phyloP scores from a whole-genome alignment of 805 yeast genomes.

The Ogataea pilisensis region DNA sequence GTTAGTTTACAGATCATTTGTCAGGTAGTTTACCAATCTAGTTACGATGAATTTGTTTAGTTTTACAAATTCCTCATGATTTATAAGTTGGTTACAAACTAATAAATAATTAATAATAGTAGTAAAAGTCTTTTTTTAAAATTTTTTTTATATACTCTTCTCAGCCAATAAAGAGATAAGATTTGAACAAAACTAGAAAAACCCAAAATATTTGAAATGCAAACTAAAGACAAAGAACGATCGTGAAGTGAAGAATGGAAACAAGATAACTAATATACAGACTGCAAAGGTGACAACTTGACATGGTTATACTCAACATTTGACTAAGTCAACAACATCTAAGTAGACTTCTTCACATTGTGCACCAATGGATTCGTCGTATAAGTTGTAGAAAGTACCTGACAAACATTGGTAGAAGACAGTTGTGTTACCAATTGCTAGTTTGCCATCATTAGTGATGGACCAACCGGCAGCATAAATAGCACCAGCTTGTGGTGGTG shows the following conservation, averaged over 20 bases:
- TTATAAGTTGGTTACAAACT: no score
- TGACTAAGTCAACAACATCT: constrained; percentile 41
- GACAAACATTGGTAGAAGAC: constrained; percentile 52
- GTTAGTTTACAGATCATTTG: no score
- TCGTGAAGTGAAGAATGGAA: constrained; percentile 12
- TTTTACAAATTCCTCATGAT: no score
- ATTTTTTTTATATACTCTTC: not conserved
- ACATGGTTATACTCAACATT: constrained; percentile 21
- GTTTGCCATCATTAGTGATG: constrained; percentile 40
- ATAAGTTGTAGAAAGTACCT: constrained; percentile 57
- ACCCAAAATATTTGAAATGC: constrained; percentile 12
- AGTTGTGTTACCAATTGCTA: constrained; percentile 47
- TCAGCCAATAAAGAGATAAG: not conserved
- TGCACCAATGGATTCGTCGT: constrained; percentile 43
- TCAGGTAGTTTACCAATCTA: no score
- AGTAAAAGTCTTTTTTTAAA: no score
- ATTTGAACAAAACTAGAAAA: constrained; percentile 1
- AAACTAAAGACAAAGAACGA: constrained; percentile 11
- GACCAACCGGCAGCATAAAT: constrained; percentile 53
- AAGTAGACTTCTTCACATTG: constrained; percentile 46
- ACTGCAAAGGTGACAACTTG: not conserved
- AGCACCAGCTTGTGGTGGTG: constrained; percentile 60
- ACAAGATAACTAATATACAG: constrained; percentile 9
- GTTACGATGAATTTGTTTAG: no score
- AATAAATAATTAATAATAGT: no score